Evolutionary conservation across 2,329 filamentous ascomycete genomes (phyloP), one percentile per base, ranked within the genome.

Genomic region (Akanthomyces muscarius): DNA sequence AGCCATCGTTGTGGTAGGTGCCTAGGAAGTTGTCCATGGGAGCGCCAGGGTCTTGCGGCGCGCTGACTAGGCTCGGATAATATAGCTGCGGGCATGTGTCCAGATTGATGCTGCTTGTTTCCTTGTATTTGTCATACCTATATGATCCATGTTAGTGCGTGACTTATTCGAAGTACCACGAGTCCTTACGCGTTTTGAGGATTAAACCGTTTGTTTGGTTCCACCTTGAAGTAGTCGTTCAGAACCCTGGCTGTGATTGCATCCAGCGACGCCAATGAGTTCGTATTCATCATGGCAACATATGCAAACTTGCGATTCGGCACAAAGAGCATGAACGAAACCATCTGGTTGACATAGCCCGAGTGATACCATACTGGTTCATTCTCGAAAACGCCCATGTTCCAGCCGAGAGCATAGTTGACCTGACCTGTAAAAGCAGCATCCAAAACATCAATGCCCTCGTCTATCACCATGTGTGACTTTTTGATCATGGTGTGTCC

Each of bases 1-100:
- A 71, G 16, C 69, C 67, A 0, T 61, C 55, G 68, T 78, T 73
- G 63, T 73, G 72, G 67, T 77, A 78, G 58, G 76, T 73, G 59
- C 76, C 76, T 11, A 75, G 71, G 57, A 78, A 77, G 56, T 76
- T 73, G 62, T 76, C 72, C 69, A 78, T 73, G 67, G 77, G 75
- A n/a, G 75, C 69, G 2, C 72, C 70, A 4, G 75, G 72, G 5
- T 71, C 66, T 3, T 76, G 70, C 5, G 74, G 71, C 33, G 64
- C 61, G 21, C 48, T 54, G 2, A 59, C 57, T 2, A 62, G n/a
- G 1, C 57, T 65, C 2, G 68, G 67, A 36, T 66, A 70, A 1
- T 69, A 28, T 14, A 53, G 42, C 1, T 63, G 54, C 14, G 64
- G 65, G n/a, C 69, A 71, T 13, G 65, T 68, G 6, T 65, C 52